Conservation (phyloP, 2,329 filamentous ascomycete genomes). For the Thelonectria blattea region DNA sequence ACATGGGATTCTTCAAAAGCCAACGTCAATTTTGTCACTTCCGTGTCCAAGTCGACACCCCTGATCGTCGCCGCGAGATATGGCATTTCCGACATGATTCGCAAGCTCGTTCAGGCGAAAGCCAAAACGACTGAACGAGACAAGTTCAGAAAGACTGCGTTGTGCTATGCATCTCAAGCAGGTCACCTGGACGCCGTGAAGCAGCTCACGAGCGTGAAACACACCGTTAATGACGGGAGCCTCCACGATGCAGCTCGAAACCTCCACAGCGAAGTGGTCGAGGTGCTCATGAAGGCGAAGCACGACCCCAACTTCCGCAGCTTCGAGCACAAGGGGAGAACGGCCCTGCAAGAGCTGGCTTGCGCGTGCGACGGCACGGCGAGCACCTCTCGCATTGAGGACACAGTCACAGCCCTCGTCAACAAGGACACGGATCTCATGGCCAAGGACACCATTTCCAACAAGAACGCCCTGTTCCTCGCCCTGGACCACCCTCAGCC, state of each 20-base stretch:
- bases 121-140: neutral
- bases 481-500: conserved; percentile 16
- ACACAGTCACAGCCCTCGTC: conserved; percentile 10
- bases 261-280: conserved; percentile 10
- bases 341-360: conserved; percentile 16
- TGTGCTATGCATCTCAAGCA: conserved; percentile 10
- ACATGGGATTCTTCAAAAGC: neutral
- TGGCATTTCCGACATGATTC: neutral
- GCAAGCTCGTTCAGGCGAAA: neutral
- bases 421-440: conserved; percentile 6
- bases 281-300: conserved; percentile 7
- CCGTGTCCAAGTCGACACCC: neutral
- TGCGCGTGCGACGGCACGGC: conserved; percentile 2
- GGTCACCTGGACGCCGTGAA: conserved; percentile 8
- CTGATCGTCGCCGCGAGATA: conserved; percentile 7
- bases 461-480: conserved; percentile 19
- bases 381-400: conserved; percentile 1
- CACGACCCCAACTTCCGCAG: conserved; percentile 16
- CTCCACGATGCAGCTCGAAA: conserved; percentile 24
- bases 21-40: neutral
- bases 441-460: neutral
- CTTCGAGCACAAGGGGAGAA: conserved; percentile 4
- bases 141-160: neutral
- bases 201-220: conserved; percentile 5
- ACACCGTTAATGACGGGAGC: conserved; percentile 13